Base-by-base conservation (phyloP, 768 basidiomycete species). In the Russula sp. region DNA sequence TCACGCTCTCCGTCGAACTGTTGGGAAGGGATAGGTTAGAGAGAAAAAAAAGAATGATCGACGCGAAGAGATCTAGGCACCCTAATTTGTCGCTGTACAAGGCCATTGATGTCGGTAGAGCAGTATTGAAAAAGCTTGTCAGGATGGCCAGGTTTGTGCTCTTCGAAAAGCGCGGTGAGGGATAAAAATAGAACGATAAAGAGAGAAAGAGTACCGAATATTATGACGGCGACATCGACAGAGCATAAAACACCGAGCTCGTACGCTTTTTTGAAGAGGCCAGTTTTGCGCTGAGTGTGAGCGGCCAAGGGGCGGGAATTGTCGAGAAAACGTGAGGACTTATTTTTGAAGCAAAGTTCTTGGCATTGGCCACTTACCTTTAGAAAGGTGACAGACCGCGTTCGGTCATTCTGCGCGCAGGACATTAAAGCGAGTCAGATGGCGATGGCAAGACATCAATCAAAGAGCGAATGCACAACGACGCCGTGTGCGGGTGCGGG, bases 171-270 rank as follows among this genome's bases (percentile, higher is more conserved):
- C 51, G 48, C 2, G 34, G 11, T 45, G 43, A 50, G 32, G n/a
- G n/a, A n/a, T 6, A 13, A 61, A 45, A 32, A 56, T 29, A 35
- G 48, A 55, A 29, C 20, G 61, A 49, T 29, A 59, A 55, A 35
- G 57, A 53, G 52, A 57, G 66, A 68, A 29, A 56, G 75, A 74
- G 22, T 51, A 84, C 86, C 90, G 65, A 93, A 91, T 72, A 93
- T 89, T 72, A 92, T 88, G 71, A 93, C 89, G 5, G 88, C 88
- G 45, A 93, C 88, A 68, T 92, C 90, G 67, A 92, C 90, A 14
- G 88, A 90, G 72, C 90, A 93, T 45, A 92, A 82, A 3, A 92
- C 90, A n/a, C 89, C 90, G 64, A 93, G 86, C 74, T 92, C 90
- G 70, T 91, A 91, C 0, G 90, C 90, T 70, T 92, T 92, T 74